Evolutionary conservation across 2,329 filamentous ascomycete genomes (phyloP).

Genomic region (Mariannaea sp.): DNA sequence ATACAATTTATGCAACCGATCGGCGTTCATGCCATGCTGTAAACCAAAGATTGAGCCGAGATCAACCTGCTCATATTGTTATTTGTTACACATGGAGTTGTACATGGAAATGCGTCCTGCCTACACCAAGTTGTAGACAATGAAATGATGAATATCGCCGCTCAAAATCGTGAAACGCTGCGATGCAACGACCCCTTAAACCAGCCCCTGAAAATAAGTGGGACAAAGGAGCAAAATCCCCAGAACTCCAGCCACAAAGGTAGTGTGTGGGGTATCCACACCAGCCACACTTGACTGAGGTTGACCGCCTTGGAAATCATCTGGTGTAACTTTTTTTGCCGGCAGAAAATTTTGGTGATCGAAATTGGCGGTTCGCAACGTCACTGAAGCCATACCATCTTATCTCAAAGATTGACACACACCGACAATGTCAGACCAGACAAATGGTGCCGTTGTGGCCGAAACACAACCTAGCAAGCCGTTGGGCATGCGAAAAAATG

Average conservation of each 20-base stretch:
- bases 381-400: conserved; percentile 2
- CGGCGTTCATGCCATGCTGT: neutral
- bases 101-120: conserved; percentile 1
- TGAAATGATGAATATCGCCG: conserved; percentile 3
- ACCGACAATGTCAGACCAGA: conserved; percentile 50
- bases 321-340: conserved; percentile 33
- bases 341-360: conserved; percentile 37
- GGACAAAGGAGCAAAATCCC: conserved; percentile 30
- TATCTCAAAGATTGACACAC: conserved; percentile 11
- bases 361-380: conserved; percentile 17
- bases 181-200: conserved; percentile 31
- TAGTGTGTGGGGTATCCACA: neutral
- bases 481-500: conserved; percentile 81
- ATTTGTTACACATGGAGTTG: too few relatives aligned
- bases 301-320: conserved; percentile 30
- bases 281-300: conserved; percentile 25
- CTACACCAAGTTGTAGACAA: neutral
- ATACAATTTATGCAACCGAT: conserved; percentile 6
- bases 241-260: conserved; percentile 35
- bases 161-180: conserved; percentile 12
- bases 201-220: conserved; percentile 31
- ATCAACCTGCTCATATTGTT: too few relatives aligned
- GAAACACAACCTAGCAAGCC: conserved; percentile 45
- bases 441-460: conserved; percentile 41
- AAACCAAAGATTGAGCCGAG: neutral